Base-by-base conservation (phyloP, 1,139 yeast genomes). In the Hemisphaericaspora xylanilytica region DNA sequence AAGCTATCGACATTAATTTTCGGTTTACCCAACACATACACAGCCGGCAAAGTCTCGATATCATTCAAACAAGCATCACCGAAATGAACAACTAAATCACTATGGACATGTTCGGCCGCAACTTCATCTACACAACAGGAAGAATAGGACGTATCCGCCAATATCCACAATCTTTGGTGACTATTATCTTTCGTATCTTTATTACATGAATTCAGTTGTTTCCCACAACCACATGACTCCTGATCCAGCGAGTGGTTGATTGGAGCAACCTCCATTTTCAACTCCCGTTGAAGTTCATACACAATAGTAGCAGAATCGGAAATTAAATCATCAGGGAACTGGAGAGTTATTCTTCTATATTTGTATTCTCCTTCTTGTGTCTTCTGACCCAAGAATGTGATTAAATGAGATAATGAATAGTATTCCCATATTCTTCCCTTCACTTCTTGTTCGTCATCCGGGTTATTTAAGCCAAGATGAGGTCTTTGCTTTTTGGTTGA, bases 71-170 rank as follows among this genome's bases (percentile, higher is more conserved):
- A 92, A 0, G 97, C 94, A 56, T 88, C 95, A 3, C 99, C 99
- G 59, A 89, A 88, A 60, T 92, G 98, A 1, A 90, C 80, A 22
- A 94, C 88, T 9, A 85, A 64, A 47, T 90, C 96, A 16, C 95
- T 92, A 6, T 68, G 58, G 10, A 92, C 95, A 61, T 92, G 99
- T 53, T 85, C 90, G 1, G 97, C 95, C 0, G 98, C 97, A 16
- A 92, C 95, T 55, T 89, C 97, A 59, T 92, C 99, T 12, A 92
- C 85, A 65, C 99, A 92, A 59, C 98, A 92, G 0, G 96, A 75
- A 17, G 96, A 87, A 53, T 92, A 94, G 0, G 97, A 88, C 0
- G 98, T 90, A 55, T 94, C 99, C 0, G 97, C 99, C 30, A 92
- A 65, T 12, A 84, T 73, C 89, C 89, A 84, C 13, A 82, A 63